Evolutionary conservation across 768 basidiomycete species (phyloP).

Genomic region (Mycena amicta): DNA sequence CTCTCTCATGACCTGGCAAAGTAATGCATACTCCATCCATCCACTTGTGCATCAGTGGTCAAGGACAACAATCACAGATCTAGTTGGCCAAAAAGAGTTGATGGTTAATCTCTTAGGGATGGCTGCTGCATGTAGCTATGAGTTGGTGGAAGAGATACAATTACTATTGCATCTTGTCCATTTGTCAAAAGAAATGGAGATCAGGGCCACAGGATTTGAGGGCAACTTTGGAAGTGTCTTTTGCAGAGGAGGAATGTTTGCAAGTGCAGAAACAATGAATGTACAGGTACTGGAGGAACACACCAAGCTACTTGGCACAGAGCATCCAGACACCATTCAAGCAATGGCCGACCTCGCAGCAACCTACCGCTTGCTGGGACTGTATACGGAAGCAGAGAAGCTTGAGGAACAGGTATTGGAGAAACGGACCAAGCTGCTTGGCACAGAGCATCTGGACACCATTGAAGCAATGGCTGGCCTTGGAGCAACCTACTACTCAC

Average conservation of each 20-base stretch:
- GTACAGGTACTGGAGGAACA: not conserved
- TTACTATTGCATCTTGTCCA: not conserved
- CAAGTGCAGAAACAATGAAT: not conserved
- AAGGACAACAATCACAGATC: not conserved
- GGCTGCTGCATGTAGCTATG: not conserved
- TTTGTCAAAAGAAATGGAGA: not conserved
- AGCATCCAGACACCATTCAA: not conserved
- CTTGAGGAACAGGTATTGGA: not conserved
- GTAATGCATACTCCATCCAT: not conserved
- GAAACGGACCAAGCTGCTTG: not conserved
- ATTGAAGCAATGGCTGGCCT: not conserved
- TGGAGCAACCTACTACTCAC: not conserved
- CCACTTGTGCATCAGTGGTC: not conserved
- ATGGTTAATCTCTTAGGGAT: not conserved
- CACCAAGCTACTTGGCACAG: not conserved
- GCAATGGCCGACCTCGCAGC: not conserved
- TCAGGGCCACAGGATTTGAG: no score
- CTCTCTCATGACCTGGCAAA: not conserved
- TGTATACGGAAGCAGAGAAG: not conserved
- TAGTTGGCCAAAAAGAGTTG: not conserved
- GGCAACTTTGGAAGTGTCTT: not conserved
- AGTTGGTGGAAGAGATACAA: not conserved
- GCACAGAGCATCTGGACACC: conserved; percentile 1
- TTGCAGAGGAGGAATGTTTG: not conserved
- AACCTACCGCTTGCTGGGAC: not conserved